A percentile compares a stretch with the other conserved stretches of the same genome.
Evolutionary conservation across 2,329 filamentous ascomycete species (phyloP).

Genomic region (Pseudogymnoascus sp.): DNA sequence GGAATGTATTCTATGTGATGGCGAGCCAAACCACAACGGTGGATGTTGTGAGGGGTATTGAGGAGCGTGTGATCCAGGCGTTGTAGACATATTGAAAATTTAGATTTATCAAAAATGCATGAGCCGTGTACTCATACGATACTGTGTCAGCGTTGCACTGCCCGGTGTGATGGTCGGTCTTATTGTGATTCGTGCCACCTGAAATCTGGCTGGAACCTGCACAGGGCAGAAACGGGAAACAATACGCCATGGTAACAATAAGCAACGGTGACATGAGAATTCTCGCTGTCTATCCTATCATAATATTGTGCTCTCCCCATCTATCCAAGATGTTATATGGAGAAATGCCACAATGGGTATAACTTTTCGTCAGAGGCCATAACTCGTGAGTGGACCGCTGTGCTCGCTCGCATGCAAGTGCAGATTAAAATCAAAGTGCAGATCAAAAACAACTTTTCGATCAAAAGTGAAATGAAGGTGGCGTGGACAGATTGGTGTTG

Average conservation of each 20-base stretch:
- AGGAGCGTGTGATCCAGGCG: background rate
- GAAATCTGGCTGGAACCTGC: background rate
- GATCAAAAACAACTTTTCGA: background rate
- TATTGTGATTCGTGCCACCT: background rate
- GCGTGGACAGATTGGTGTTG: background rate
- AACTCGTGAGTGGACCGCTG: background rate
- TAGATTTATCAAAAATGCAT: background rate
- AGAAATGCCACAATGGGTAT: background rate
- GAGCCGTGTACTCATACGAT: background rate
- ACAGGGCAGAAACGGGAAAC: background rate
- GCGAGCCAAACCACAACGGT: constrained; percentile 36
- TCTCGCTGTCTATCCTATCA: background rate
- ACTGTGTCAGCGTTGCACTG: background rate
- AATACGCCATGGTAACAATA: background rate
- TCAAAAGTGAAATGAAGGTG: background rate
- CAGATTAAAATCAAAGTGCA: background rate
- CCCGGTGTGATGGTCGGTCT: background rate
- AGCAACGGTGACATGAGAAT: background rate
- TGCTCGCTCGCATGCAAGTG: background rate
- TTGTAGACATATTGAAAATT: background rate
- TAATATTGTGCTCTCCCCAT: background rate
- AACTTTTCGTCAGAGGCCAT: background rate
- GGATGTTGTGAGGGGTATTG: background rate
- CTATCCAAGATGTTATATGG: background rate
- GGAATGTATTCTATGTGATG: constrained; percentile 53